Base-by-base conservation (phyloP, 2,329 filamentous ascomycete species). In the Hypoxylon sp. region DNA sequence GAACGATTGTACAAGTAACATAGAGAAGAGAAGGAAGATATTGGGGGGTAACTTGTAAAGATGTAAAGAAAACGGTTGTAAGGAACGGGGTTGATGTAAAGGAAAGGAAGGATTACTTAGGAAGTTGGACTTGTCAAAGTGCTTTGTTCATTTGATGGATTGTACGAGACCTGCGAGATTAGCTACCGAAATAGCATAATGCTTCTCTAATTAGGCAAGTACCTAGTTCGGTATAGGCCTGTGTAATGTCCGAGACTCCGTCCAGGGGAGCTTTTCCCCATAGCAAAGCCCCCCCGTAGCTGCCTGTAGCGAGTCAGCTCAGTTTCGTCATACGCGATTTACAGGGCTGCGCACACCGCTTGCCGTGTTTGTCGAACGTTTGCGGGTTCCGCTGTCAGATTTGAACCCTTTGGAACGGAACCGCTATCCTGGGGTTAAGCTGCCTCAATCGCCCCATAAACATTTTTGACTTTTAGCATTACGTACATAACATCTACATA, bases 161-260 rank as follows among this genome's bases (percentile, higher is more conserved):
- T 65, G 48, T 52, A 58, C 55, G 68, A 70, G 55, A 67, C 66
- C 70, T 44, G 42, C 55, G 54, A 67, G 50, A 67, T 60, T 68
- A 65, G 53, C 50, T 19, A 39, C 48, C 53, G 37, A 52, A 48
- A 19, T 63, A 58, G 52, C 56, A 58, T 63, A 52, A 64, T 65
- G 39, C 14, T 53, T 42, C 31, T 63, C 65, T 62, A 63, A 54
- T 58, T 60, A 58, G 63, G 67, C 57, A 58, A 62, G 42, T 69
- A 66, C 58, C 39, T 58, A 64, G 47, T 56, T 63, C 29, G 31
- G 56, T 60, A 52, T 60, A 51, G 35, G 33, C 52, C 42, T 42
- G 47, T 66, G 68, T 68, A 74, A 74, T 73, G 70, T 72, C 68
- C 72, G 67, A 67, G 51, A 50, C 52, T 61, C 65, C 61, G 67